Conservation (phyloP, 108 stramenopile species). For the Mediolabrus comicus region DNA sequence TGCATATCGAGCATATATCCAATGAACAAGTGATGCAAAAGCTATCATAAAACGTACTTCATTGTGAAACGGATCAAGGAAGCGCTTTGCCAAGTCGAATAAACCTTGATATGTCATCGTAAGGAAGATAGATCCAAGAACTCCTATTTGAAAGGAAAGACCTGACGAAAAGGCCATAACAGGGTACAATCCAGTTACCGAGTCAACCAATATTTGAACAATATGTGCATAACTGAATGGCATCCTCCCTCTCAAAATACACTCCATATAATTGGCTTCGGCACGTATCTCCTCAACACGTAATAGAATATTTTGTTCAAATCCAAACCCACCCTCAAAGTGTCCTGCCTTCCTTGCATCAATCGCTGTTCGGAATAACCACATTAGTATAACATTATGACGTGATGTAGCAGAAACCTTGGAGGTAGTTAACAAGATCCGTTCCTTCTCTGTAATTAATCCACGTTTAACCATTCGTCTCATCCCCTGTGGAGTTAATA, state of each 20-base stretch:
- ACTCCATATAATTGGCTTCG: constrained; percentile 14
- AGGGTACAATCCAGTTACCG: constrained; percentile 9
- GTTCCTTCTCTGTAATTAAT: constrained; percentile 22
- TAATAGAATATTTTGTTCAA: constrained; percentile 28
- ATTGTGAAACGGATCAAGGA: no score
- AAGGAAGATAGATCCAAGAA: no score
- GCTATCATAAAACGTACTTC: no score
- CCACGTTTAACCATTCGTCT: constrained; percentile 32
- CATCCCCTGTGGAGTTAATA: constrained; percentile 44
- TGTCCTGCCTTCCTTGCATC: constrained; percentile 35
- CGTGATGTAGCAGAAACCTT: constrained; percentile 20
- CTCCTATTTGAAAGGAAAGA: constrained; percentile 1
- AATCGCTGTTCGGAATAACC: constrained; percentile 30
- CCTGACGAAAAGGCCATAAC: constrained; percentile 31
- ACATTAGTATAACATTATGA: constrained; percentile 37
- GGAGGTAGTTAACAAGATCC: constrained; percentile 14
- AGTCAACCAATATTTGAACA: constrained; percentile 60
- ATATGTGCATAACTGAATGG: constrained; percentile 59
- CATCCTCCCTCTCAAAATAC: constrained; percentile 30
- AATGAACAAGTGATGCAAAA: no score
- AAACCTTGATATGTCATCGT: no score
- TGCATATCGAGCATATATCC: no score
- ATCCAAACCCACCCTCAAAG: constrained; percentile 27
- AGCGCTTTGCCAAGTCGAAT: no score
- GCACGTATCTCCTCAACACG: constrained; percentile 21